Conservation (phyloP, 768 basidiomycete genomes). For the Lepiota brunneoincarnata region DNA sequence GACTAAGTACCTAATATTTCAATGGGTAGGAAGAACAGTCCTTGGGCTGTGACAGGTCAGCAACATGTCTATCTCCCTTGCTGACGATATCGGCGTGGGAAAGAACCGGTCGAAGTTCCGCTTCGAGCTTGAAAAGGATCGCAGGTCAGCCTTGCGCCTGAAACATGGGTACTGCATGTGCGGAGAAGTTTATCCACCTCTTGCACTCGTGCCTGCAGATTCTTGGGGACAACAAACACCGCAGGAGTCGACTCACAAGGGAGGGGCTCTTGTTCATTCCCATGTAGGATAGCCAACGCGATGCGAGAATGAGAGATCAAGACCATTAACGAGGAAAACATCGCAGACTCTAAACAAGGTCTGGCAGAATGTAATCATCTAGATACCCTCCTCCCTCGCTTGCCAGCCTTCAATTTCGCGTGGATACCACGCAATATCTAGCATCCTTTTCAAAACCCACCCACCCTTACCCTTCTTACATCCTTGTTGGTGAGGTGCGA, state of each 20-base stretch:
- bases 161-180: not conserved
- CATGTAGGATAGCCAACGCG: constrained; percentile 81
- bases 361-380: constrained; percentile 33
- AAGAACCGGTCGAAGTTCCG: constrained; percentile 44
- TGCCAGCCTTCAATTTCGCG: no score
- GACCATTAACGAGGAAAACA: constrained; percentile 88
- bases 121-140: constrained; percentile 31
- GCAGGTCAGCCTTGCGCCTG: not conserved
- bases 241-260: constrained; percentile 83
- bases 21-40: no score
- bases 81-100: constrained; percentile 44
- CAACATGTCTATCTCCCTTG: constrained; percentile 41
- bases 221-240: constrained; percentile 86
- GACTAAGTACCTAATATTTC: no score
- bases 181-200: constrained; percentile 83
- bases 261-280: constrained; percentile 80
- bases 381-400: no score
- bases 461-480: no score
- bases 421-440: no score
- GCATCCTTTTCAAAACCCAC: no score
- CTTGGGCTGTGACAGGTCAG: constrained; percentile 13
- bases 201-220: constrained; percentile 91
- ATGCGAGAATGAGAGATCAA: constrained; percentile 90
- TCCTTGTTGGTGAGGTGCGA: no score
- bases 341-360: constrained; percentile 97